phyloP scores from a whole-genome alignment of 306 rosid genomes.

The Ormosia emarginata region DNA sequence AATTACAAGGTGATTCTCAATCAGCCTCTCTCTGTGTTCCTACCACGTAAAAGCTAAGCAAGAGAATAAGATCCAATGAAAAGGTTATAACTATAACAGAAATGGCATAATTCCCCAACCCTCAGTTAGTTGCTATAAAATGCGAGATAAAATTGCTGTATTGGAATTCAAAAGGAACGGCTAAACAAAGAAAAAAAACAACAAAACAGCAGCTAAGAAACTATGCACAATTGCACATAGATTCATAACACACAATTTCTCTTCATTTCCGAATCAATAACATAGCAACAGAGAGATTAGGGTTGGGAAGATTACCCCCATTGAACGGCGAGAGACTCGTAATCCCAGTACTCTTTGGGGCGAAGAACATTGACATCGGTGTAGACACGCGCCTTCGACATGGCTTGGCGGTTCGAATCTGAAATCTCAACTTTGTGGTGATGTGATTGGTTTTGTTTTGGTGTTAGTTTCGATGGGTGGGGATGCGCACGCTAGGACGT shows the following conservation, averaged over 20 bases:
- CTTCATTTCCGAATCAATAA: neutral
- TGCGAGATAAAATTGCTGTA: neutral
- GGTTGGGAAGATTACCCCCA: slow-evolving; percentile 63
- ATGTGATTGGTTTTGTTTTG: neutral
- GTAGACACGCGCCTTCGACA: slow-evolving; percentile 84
- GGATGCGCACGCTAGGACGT: slow-evolving; percentile 42
- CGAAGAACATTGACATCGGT: slow-evolving; percentile 69
- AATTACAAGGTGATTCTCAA: neutral
- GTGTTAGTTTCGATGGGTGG: slow-evolving; percentile 12
- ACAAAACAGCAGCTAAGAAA: neutral
- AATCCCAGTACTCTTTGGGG: slow-evolving; percentile 85
- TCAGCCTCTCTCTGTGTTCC: neutral
- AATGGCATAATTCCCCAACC: neutral
- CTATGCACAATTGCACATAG: neutral
- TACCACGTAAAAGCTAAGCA: neutral
- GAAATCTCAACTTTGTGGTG: slow-evolving; percentile 24
- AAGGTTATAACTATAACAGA: neutral
- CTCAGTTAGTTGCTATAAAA: neutral
- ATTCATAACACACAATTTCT: neutral
- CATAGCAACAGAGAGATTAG: slow-evolving; percentile 11
- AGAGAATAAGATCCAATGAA: slow-evolving; percentile 12
- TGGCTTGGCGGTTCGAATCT: slow-evolving; percentile 9
- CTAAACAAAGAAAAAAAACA: neutral
- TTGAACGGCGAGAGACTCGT: slow-evolving; percentile 81
- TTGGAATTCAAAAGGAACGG: neutral